phyloP scores from a whole-genome alignment of 2,329 filamentous ascomycete genomes.

The Colletotrichum endophyticum region DNA sequence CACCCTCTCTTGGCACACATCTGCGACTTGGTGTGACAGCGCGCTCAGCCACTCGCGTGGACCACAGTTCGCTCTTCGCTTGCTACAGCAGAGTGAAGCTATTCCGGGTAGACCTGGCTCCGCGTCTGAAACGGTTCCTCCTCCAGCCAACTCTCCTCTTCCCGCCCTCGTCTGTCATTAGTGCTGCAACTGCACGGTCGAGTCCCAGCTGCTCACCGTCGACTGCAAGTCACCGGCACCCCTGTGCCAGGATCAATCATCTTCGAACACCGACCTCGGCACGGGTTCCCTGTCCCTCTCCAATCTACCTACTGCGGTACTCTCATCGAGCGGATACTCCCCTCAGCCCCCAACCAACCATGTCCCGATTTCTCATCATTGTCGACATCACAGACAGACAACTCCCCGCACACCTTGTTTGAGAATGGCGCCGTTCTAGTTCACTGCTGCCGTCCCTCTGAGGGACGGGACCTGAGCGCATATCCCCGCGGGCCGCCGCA shows the following conservation, averaged over 20 bases:
- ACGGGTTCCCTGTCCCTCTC: background rate
- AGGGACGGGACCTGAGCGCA: background rate
- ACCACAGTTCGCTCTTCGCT: background rate
- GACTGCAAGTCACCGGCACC: background rate
- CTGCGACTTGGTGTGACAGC: slow-evolving; percentile 16
- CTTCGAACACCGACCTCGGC: background rate
- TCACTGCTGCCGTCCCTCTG: background rate
- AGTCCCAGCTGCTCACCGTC: background rate
- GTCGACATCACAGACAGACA: background rate
- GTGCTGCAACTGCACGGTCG: background rate
- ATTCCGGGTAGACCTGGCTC: background rate
- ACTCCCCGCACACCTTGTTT: background rate
- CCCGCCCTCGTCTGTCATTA: background rate
- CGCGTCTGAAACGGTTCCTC: slow-evolving; percentile 3
- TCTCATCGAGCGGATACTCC: background rate
- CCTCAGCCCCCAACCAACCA: background rate
- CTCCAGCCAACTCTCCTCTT: background rate
- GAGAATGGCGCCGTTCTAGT: background rate
- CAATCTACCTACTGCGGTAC: background rate
- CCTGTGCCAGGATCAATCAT: background rate
- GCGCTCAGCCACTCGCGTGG: background rate
- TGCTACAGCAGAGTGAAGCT: background rate
- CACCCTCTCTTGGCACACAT: slow-evolving; percentile 9
- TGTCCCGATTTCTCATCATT: background rate
- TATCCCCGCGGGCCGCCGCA: background rate